Conservation (phyloP, 1,284 basidiomycete species). For the Ganoderma resinaceum region DNA sequence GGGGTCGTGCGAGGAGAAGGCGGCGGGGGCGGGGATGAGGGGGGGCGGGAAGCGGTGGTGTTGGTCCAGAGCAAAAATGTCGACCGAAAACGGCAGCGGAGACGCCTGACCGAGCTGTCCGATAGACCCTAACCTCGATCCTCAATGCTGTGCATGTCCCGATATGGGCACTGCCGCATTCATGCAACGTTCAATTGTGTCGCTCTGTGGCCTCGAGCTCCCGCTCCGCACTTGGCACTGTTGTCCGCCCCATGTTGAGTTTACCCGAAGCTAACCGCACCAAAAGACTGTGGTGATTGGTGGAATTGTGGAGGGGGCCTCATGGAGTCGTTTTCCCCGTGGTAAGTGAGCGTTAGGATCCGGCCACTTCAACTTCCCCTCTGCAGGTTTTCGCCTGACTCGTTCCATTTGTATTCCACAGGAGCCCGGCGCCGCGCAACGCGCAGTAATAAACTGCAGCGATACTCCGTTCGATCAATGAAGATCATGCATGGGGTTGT, state of each 20-base stretch:
- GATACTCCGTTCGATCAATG: not conserved
- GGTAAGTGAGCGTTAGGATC: not conserved
- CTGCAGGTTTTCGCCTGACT: not conserved
- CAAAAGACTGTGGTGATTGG: not conserved
- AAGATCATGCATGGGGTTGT: not conserved
- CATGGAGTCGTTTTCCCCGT: not conserved
- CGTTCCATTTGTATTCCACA: not conserved
- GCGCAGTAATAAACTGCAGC: not conserved
- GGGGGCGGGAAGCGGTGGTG: slow-evolving; percentile 10
- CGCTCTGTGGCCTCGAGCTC: not conserved
- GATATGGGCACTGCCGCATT: not conserved
- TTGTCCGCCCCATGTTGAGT: not conserved
- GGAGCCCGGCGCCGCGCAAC: not conserved
- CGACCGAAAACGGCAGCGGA: slow-evolving; percentile 8
- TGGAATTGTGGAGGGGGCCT: not conserved
- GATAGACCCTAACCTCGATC: slow-evolving; percentile 24
- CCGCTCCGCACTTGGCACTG: not conserved
- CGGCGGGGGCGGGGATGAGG: not conserved
- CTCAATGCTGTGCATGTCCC: slow-evolving; percentile 24
- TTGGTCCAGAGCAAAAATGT: slow-evolving; percentile 14
- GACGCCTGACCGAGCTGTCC: slow-evolving; percentile 5
- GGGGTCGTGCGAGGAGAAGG: not conserved
- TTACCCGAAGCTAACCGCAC: not conserved
- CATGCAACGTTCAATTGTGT: not conserved
- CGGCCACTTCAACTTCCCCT: not conserved